Conservation (phyloP, 306 rosid species). For the Cucurbita pepo region DNA sequence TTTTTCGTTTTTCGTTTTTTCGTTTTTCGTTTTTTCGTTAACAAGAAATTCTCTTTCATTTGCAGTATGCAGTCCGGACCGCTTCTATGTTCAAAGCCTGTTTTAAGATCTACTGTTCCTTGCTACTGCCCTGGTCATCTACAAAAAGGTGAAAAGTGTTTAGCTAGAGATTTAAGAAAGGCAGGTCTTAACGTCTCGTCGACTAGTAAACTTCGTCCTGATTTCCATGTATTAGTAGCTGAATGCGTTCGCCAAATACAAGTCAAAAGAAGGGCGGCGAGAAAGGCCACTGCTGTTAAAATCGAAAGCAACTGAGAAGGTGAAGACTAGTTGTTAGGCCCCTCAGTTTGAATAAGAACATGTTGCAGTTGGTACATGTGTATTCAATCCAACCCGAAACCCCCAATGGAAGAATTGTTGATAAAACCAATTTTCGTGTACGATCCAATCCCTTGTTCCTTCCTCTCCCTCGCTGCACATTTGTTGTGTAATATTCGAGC, state of each 20-base stretch:
- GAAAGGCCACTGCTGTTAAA: slow-evolving; percentile 9
- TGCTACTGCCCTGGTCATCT: slow-evolving; percentile 42
- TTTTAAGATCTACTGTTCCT: slow-evolving; percentile 39
- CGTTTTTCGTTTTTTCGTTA: neutral
- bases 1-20: too few relatives aligned
- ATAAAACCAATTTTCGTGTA: neutral
- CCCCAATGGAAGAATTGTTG: neutral
- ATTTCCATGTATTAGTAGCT: slow-evolving; percentile 31
- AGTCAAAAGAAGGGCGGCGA: slow-evolving; percentile 19
- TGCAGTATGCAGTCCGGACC: slow-evolving; percentile 47
- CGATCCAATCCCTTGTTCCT: neutral
- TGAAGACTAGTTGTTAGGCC: neutral
- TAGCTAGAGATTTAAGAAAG: slow-evolving; percentile 31
- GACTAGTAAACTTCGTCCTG: slow-evolving; percentile 25
- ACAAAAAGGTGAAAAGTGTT: slow-evolving; percentile 39
- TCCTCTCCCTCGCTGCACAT: neutral
- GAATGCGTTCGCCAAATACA: slow-evolving; percentile 40
- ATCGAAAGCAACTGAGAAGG: slow-evolving; percentile 14
- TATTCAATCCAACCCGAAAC: neutral
- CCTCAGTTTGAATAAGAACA: neutral
- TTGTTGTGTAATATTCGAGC: neutral
- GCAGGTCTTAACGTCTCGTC: slow-evolving; percentile 37
- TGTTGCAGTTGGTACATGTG: neutral
- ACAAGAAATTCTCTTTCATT: neutral
- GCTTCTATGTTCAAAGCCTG: slow-evolving; percentile 46